Evolutionary conservation across 495 filamentous ascomycete genomes (phyloP).

Genomic region (Penicillium ucsense): DNA sequence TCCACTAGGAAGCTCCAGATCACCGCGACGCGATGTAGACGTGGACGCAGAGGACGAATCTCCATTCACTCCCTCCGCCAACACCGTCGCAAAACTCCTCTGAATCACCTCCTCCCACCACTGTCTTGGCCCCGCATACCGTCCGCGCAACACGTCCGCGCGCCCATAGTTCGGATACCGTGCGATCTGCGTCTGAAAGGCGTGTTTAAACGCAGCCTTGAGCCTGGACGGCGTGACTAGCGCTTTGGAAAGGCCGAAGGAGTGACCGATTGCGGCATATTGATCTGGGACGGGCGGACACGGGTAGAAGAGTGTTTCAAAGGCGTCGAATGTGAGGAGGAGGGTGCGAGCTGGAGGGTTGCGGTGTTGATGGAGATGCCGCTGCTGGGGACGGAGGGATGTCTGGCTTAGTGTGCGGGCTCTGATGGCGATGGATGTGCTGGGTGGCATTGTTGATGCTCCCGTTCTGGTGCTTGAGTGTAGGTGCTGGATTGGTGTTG

Average conservation of each 20-base stretch:
- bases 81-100: constrained; percentile 18
- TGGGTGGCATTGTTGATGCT: too few relatives aligned
- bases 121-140: constrained; percentile 41
- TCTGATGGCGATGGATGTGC: too few relatives aligned
- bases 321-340: constrained; percentile 66
- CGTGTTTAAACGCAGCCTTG: constrained; percentile 30
- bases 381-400: too few relatives aligned
- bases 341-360: constrained; percentile 25
- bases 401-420: too few relatives aligned
- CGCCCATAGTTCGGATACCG: constrained; percentile 60
- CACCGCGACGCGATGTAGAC: background rate
- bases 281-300: constrained; percentile 47
- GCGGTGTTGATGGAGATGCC: too few relatives aligned
- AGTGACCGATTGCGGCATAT: constrained; percentile 50
- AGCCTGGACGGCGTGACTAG: constrained; percentile 19
- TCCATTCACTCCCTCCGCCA: background rate
- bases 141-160: constrained; percentile 26
- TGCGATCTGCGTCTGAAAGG: constrained; percentile 40
- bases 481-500: too few relatives aligned
- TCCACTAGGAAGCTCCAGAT: constrained; percentile 22
- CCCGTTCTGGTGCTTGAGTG: too few relatives aligned
- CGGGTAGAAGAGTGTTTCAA: constrained; percentile 65
- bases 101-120: constrained; percentile 65
- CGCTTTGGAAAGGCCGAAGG: constrained; percentile 41
- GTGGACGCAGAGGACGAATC: background rate